Conservation (phyloP, 495 filamentous ascomycete species). For the Neurospora pannonica region DNA sequence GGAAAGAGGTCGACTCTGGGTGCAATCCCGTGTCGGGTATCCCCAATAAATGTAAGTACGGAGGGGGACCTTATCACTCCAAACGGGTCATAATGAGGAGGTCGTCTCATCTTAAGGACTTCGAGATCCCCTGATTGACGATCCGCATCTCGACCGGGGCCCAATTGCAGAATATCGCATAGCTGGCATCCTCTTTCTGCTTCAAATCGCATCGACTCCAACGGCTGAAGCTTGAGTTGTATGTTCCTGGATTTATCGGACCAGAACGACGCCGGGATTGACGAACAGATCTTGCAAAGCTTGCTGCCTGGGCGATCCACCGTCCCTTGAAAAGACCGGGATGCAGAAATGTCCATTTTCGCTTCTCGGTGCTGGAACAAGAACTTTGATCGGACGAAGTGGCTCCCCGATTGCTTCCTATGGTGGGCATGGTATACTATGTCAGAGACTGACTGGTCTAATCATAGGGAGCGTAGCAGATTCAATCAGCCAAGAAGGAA, state of each 20-base stretch:
- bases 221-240: background rate
- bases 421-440: background rate
- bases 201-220: background rate
- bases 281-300: background rate
- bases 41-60: background rate
- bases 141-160: background rate
- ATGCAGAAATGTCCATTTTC: background rate
- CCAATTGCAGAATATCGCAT: background rate
- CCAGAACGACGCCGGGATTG: background rate
- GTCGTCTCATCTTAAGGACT: background rate
- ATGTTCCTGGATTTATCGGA: background rate
- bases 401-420: background rate
- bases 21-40: background rate
- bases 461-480: no score
- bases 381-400: background rate
- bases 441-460: no score
- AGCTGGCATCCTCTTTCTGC: background rate
- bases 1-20: background rate
- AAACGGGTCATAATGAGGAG: background rate
- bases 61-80: fast-evolving
- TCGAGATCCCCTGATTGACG: background rate
- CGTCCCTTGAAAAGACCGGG: background rate
- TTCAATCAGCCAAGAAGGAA: no score
- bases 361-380: background rate
- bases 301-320: background rate